Evolutionary conservation across 2,329 filamentous ascomycete genomes (phyloP), one percentile per base, ranked within the genome.

Genomic region (Paraconiothyrium sp.): DNA sequence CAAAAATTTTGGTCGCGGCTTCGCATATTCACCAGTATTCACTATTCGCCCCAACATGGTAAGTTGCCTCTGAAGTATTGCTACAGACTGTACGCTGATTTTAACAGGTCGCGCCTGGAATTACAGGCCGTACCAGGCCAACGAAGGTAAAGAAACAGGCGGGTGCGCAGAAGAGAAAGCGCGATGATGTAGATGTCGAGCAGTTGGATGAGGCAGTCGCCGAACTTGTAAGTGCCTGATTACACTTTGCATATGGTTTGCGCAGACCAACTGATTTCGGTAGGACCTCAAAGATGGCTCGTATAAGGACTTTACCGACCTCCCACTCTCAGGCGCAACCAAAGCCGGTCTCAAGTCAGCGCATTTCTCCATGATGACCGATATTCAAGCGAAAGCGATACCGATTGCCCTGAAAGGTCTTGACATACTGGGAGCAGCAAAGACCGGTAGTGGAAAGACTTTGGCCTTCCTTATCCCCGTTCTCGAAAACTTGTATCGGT

Each of bases 401-500:
- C 93, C 92, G 6, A 85, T 93, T 63, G 94, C 92, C 9, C 85
- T 99, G 65, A 92, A 96, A 78, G 92, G 92, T 60, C 84, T 84
- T 61, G 95, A 99, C 77, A 92, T 99, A 44, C 88, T 99, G 44
- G 95, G 94, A 46, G 95, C 95, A 5, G 95, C 95, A 44, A 97
- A 97, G 81, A 98, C 94, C 0, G 94, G 94, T 55, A 96, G 92
- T 75, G 94, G 94, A 74, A 98, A 98, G 83, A 98, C 94, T 0
- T 84, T 99, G 27, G 92, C 95, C 0, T 99, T 99, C 77, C 82
- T 99, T 8, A 83, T 98, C 2, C 95, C 95, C 1, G 90, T 98
- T 0, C 86, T 99, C 54, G 95, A 99, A 79, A 96, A 94, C 72
- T 86, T 99, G 2, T 95, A 97, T 78, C 89, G 93, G 55, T 88